Percentiles rank a stretch among this genome's conserved stretches.
These are phyloP conservation scores for Cryphonectria naterciae DNA, from an alignment of 2,329 filamentous ascomycete genomes.

Conservation along the genomic window DNA sequence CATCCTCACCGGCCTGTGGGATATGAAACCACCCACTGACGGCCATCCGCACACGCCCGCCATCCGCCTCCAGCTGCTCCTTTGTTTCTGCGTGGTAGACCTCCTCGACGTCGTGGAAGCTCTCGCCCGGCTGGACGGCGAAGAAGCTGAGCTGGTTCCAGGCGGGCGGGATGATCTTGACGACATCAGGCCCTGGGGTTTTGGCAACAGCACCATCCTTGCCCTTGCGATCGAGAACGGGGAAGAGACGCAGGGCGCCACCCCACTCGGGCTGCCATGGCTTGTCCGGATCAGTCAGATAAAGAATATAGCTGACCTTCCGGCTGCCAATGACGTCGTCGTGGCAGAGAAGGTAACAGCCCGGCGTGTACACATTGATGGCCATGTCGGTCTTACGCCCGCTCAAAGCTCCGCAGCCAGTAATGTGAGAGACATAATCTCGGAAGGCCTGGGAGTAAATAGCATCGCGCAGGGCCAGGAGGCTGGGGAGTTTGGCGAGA, in stretches of 20 bases:
- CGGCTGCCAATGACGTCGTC: slow-evolving; percentile 99
- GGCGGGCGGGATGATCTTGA: slow-evolving; percentile 84
- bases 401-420: slow-evolving; percentile 82
- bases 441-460: slow-evolving; percentile 91
- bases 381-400: slow-evolving; percentile 98
- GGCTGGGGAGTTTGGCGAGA: slow-evolving; percentile 81
- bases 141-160: slow-evolving; percentile 99
- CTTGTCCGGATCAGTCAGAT: slow-evolving; percentile 88
- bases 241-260: slow-evolving; percentile 86
- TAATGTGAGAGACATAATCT: slow-evolving; percentile 84
- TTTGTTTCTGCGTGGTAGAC: slow-evolving; percentile 75
- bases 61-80: slow-evolving; percentile 67
- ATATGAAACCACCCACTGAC: slow-evolving; percentile 99
- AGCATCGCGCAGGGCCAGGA: slow-evolving; percentile 91
- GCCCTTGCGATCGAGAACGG: slow-evolving; percentile 66
- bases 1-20: slow-evolving; percentile 90
- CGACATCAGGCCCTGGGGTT: slow-evolving; percentile 77
- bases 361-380: slow-evolving; percentile 97
- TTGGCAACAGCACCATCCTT: slow-evolving; percentile 75
- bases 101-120: slow-evolving; percentile 98
- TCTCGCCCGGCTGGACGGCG: slow-evolving; percentile 96
- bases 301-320: slow-evolving; percentile 94
- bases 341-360: slow-evolving; percentile 93
- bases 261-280: slow-evolving; percentile 93
- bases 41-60: slow-evolving; percentile 87